phyloP scores from a whole-genome alignment of 306 rosid genomes.

The Cucumis melo region DNA sequence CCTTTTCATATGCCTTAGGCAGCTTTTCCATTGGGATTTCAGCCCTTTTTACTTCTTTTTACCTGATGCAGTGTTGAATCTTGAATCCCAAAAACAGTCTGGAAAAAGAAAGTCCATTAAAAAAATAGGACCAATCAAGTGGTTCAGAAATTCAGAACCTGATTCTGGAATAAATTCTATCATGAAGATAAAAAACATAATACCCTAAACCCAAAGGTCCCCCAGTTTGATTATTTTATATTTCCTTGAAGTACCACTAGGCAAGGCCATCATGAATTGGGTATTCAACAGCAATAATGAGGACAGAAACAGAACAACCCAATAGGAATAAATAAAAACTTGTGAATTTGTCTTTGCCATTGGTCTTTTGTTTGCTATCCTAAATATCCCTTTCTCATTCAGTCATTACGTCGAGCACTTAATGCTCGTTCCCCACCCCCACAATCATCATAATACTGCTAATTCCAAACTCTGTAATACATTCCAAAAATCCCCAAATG shows the following conservation, averaged over 20 bases:
- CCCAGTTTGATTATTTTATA: neutral
- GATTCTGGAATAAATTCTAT: neutral
- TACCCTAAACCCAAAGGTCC: neutral
- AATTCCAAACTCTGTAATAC: neutral
- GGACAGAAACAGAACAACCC: neutral
- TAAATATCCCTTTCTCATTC: neutral
- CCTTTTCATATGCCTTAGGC: constrained; percentile 48
- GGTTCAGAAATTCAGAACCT: neutral
- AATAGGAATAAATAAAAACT: neutral
- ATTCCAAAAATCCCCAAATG: neutral
- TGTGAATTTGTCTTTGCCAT: neutral
- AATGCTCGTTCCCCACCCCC: neutral
- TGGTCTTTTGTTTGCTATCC: neutral
- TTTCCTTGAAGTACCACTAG: neutral
- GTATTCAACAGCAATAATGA: neutral
- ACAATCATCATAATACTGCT: no score
- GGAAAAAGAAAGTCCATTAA: neutral
- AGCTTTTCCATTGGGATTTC: constrained; percentile 53
- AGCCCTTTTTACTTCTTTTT: neutral
- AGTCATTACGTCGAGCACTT: constrained; percentile 5
- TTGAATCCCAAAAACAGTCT: neutral
- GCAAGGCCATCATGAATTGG: neutral
- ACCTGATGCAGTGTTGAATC: neutral
- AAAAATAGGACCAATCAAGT: neutral
- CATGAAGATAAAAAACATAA: neutral